Percentiles rank a stretch among this genome's conserved stretches.
Conservation (phyloP, 495 filamentous ascomycete species). For the Rhizodiscina lignyota region DNA sequence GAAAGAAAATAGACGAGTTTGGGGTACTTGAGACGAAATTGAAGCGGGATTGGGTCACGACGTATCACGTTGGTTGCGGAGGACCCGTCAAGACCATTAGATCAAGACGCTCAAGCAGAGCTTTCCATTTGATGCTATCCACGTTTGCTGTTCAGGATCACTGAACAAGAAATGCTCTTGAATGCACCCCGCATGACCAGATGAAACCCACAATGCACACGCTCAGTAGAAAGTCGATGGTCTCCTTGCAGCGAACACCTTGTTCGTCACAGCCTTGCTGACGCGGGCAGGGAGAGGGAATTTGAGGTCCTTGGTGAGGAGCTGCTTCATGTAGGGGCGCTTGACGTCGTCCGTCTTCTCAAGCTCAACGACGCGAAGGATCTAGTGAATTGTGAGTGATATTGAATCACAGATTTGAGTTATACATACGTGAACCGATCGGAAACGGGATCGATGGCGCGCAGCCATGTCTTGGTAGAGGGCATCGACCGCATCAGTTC, state of each 20-base stretch:
- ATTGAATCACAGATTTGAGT: slow-evolving; percentile 1
- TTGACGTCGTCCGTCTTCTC: slow-evolving; percentile 84
- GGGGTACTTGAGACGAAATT: too few species aligned
- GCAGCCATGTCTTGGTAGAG: slow-evolving; percentile 99
- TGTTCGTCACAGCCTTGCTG: slow-evolving; percentile 58
- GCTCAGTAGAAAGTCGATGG: slow-evolving; percentile 70
- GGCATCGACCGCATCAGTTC: slow-evolving; percentile 84
- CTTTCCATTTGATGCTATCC: too few species aligned
- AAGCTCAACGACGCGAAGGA: slow-evolving; percentile 94
- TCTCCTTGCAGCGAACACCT: slow-evolving; percentile 78
- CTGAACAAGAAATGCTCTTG: too few species aligned
- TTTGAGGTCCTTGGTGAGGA: slow-evolving; percentile 82
- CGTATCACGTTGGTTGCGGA: too few species aligned
- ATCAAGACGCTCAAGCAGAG: too few species aligned
- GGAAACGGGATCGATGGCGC: slow-evolving; percentile 91
- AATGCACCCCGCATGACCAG: too few species aligned
- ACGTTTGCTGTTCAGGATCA: too few species aligned
- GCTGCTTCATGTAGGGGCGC: slow-evolving; percentile 97
- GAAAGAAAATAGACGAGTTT: too few species aligned
- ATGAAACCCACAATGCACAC: too few species aligned
- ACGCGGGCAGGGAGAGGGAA: slow-evolving; percentile 98
- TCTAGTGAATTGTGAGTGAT: slow-evolving; percentile 35
- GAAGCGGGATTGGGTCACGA: too few species aligned
- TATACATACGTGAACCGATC: slow-evolving; percentile 81
- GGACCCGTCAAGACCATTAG: too few species aligned